Percentiles rank a stretch among this genome's conserved stretches.
Evolutionary conservation across 139 green algal species (phyloP).

Genomic region (Chlamydomonas schloesseri): DNA sequence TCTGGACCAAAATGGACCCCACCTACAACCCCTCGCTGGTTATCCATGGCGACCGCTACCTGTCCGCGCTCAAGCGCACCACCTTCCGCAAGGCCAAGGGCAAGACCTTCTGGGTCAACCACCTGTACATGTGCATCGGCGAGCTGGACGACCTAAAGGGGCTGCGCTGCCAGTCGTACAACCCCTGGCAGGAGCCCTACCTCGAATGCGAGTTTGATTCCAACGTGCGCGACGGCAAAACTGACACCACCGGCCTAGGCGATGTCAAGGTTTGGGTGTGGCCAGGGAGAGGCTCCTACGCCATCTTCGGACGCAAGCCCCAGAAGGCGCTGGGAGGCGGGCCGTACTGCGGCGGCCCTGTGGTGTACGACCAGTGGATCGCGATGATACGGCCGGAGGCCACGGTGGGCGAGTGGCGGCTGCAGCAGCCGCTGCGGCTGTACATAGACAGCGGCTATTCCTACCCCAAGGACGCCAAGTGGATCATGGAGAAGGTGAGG

Average conservation of each 20-base stretch:
- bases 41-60: slow-evolving; percentile 26
- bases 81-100: background rate
- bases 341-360: slow-evolving; percentile 25
- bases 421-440: slow-evolving; percentile 43
- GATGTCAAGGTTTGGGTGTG: slow-evolving; percentile 61
- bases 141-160: background rate
- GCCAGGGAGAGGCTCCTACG: slow-evolving; percentile 53
- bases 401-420: slow-evolving; percentile 11
- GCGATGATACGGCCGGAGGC: slow-evolving; percentile 26
- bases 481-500: slow-evolving; percentile 54
- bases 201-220: slow-evolving; percentile 54
- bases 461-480: slow-evolving; percentile 18
- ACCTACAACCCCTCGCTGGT: slow-evolving; percentile 60
- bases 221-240: slow-evolving; percentile 44
- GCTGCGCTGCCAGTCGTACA: slow-evolving; percentile 37
- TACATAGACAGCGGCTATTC: background rate
- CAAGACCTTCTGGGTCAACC: slow-evolving; percentile 59
- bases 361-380: slow-evolving; percentile 61
- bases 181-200: slow-evolving; percentile 47
- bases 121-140: slow-evolving; percentile 53
- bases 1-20: background rate
- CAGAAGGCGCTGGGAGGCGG: background rate
- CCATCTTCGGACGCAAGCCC: slow-evolving; percentile 60
- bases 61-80: slow-evolving; percentile 49
- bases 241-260: slow-evolving; percentile 50